These are phyloP conservation scores for Malus hybrid DNA, from an alignment of 331 rosid genomes.

Conservation along the genomic window DNA sequence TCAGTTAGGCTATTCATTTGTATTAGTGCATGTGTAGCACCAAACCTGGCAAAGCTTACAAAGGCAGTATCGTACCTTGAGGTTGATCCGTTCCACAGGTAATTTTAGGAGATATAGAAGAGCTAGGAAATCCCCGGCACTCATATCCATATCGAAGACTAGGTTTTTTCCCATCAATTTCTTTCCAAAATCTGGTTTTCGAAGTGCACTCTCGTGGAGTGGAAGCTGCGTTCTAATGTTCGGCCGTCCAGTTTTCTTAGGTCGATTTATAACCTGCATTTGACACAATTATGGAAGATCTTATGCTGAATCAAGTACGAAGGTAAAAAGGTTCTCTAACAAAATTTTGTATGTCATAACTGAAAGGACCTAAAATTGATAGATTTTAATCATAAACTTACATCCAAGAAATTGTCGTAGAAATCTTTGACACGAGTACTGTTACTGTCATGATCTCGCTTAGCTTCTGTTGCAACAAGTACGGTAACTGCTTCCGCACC, in stretches of 20 bases:
- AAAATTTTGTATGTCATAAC: background rate
- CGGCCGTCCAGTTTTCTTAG: background rate
- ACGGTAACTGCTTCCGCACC: conserved; percentile 10
- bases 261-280: conserved; percentile 8
- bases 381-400: background rate
- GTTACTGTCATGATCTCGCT: background rate
- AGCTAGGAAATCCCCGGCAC: conserved; percentile 15
- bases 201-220: background rate
- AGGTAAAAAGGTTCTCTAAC: background rate
- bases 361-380: background rate
- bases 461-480: conserved; percentile 16
- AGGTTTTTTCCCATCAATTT: background rate
- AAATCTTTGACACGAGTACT: background rate
- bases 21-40: background rate
- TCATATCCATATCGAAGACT: conserved; percentile 21
- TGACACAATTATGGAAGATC: background rate
- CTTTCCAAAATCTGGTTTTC: conserved; percentile 3
- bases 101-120: conserved; percentile 16
- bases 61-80: background rate
- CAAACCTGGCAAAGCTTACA: background rate
- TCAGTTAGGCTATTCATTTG: background rate
- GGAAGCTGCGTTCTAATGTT: background rate
- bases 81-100: conserved; percentile 10
- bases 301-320: background rate
- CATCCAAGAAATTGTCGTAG: conserved; percentile 12